Percentiles rank a stretch among this genome's conserved stretches.
phyloP scores from a whole-genome alignment of 306 rosid genomes.

The Cajanus cajan region DNA sequence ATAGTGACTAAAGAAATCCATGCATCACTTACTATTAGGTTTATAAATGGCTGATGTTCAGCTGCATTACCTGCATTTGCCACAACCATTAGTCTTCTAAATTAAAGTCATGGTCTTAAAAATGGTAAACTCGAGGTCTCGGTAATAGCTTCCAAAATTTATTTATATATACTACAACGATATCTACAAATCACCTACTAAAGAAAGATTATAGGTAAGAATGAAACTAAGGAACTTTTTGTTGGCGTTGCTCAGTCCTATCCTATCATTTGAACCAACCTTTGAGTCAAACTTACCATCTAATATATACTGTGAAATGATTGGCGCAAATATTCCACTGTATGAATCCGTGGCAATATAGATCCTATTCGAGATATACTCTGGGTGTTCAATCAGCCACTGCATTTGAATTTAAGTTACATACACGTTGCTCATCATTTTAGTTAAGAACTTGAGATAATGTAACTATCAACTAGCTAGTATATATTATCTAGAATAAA shows the following conservation, averaged over 20 bases:
- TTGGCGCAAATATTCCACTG: neutral
- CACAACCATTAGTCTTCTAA: too few species aligned
- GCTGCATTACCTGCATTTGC: neutral
- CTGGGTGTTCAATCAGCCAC: conserved; percentile 16
- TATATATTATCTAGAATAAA: neutral
- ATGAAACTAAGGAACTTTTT: too few species aligned
- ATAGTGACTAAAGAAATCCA: neutral
- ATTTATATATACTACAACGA: too few species aligned
- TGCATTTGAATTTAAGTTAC: neutral
- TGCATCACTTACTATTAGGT: neutral
- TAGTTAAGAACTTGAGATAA: neutral
- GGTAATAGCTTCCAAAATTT: too few species aligned
- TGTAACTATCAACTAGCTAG: neutral
- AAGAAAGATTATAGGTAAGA: too few species aligned
- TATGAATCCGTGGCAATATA: conserved; percentile 11
- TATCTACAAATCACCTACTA: too few species aligned
- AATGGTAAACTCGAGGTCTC: too few species aligned
- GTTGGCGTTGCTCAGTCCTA: too few species aligned
- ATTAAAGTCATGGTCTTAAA: too few species aligned
- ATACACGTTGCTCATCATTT: neutral
- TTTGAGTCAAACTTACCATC: neutral
- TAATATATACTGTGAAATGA: neutral
- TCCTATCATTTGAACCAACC: too few species aligned
- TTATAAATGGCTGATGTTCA: neutral
- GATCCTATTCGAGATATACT: neutral